Evolutionary conservation across 176 grass and related monocot genomes (phyloP).

Genomic region (Panicum miliaceum): DNA sequence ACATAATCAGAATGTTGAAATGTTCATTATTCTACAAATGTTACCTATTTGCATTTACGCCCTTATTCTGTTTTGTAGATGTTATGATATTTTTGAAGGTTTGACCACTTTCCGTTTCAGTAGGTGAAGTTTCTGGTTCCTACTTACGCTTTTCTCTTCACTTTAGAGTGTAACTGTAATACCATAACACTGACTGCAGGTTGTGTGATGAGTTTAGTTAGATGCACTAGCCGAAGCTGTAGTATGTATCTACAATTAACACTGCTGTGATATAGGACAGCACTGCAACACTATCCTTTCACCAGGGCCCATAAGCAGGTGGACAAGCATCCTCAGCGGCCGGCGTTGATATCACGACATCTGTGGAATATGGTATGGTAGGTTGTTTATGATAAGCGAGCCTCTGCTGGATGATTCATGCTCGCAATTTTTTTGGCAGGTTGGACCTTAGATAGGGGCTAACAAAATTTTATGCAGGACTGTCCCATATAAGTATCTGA

Average conservation of each 20-base stretch:
- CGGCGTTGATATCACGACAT: slow-evolving; percentile 45
- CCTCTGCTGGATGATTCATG: slow-evolving; percentile 49
- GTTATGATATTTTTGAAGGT: slow-evolving; percentile 32
- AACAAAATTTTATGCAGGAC: slow-evolving; percentile 42
- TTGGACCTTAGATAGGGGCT: slow-evolving; percentile 30
- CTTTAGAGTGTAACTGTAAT: slow-evolving; percentile 21
- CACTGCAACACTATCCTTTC: slow-evolving; percentile 51
- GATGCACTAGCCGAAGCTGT: slow-evolving; percentile 35
- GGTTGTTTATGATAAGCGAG: slow-evolving; percentile 51
- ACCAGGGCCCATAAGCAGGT: slow-evolving; percentile 53
- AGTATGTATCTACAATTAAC: slow-evolving; percentile 53
- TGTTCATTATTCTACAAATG: slow-evolving; percentile 6
- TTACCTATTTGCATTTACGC: slow-evolving; percentile 17
- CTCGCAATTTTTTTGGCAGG: slow-evolving; percentile 32
- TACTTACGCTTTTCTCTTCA: background rate
- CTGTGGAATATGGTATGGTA: slow-evolving; percentile 70
- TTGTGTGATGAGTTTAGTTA: slow-evolving; percentile 13
- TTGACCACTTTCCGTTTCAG: slow-evolving; percentile 14
- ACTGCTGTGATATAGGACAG: slow-evolving; percentile 57
- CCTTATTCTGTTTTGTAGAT: slow-evolving; percentile 45
- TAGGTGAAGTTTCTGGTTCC: slow-evolving; percentile 44
- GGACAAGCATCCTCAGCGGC: slow-evolving; percentile 48
- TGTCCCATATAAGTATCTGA: slow-evolving; percentile 15
- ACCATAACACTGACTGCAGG: slow-evolving; percentile 30
- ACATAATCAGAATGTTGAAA: background rate